Percentiles rank a stretch among this genome's conserved stretches.
These are phyloP conservation scores for Trichoderma sp. DNA, from an alignment of 2,329 filamentous ascomycete genomes.

Conservation along the genomic window DNA sequence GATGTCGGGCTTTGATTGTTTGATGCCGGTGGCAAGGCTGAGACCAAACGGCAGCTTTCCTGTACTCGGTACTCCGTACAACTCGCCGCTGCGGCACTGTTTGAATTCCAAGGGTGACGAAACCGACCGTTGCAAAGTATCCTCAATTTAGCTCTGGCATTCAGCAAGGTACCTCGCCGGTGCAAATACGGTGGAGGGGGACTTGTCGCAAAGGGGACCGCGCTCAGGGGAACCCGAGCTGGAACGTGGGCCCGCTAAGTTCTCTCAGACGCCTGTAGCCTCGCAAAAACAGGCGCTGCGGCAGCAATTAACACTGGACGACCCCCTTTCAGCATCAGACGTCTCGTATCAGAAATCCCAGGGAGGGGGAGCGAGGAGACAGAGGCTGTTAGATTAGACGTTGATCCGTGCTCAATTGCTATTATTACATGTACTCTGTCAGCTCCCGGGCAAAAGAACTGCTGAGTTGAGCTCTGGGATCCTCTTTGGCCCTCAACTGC, in stretches of 20 bases:
- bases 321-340: neutral
- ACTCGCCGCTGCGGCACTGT: neutral
- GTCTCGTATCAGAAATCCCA: neutral
- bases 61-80: neutral
- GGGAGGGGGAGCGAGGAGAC: neutral
- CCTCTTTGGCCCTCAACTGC: slow-evolving; percentile 5
- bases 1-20: neutral
- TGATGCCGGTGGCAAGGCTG: slow-evolving; percentile 9
- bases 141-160: slow-evolving; percentile 2
- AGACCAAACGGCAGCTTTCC: neutral
- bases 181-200: neutral
- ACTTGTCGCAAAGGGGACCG: slow-evolving; percentile 5
- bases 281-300: neutral
- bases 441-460: neutral
- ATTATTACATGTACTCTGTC: neutral
- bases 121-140: slow-evolving; percentile 1
- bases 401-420: neutral
- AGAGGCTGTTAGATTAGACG: neutral
- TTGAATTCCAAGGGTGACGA: slow-evolving; percentile 11
- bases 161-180: slow-evolving; percentile 1
- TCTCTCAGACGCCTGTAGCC: neutral
- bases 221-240: slow-evolving; percentile 12
- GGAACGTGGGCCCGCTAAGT: slow-evolving; percentile 15
- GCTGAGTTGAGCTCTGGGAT: neutral
- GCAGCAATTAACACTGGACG: neutral